Evolutionary conservation across 305 asterid genomes (phyloP), one percentile per base, ranked within the genome.

Genomic region (Rubia tinctorum): DNA sequence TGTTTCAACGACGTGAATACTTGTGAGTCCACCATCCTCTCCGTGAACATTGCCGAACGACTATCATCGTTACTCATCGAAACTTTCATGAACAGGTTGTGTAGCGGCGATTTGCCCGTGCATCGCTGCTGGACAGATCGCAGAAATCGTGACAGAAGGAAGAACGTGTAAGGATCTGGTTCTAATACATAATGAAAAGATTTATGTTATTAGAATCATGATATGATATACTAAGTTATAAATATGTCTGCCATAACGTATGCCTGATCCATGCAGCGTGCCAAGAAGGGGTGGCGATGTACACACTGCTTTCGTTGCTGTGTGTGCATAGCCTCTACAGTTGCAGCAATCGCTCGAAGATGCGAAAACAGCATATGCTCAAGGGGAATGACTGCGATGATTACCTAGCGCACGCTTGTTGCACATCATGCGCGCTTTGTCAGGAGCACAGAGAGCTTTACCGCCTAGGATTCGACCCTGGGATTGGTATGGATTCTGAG

Each of bases 391-490:
- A 30, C 6, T 73, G 44, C n/a, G 69, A 27, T 9, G 84, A 83
- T 75, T 83, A 80, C 39, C 71, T 83, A 34, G 71, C 55, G 44
- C 84, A 80, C 78, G 27, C 55, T 30, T 66, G 58, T 27, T 80
- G 84, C 47, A 53, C 53, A 68, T 18, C 14, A 6, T 83, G 86
- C 39, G 84, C 86, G 9, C 68, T 83, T 8, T 83, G 86, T 12
- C 86, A 83, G 78, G 84, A 77, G 56, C 77, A 83, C 72, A 76
- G 84, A 7, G 84, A 83, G 75, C 86, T 80, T 6, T 64, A 80
- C 55, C 79, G 65, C 71, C 86, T 71, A 10, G 86, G 86, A 53
- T 83, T 80, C 45, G 84, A 83, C 73, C 84, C 84, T 60, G 71
- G 75, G 34, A 75, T 83, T 59, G 86, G 86, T 82, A 79, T 17